phyloP scores from a whole-genome alignment of 2,329 filamentous ascomycete genomes.

The Beauveria caledonica region DNA sequence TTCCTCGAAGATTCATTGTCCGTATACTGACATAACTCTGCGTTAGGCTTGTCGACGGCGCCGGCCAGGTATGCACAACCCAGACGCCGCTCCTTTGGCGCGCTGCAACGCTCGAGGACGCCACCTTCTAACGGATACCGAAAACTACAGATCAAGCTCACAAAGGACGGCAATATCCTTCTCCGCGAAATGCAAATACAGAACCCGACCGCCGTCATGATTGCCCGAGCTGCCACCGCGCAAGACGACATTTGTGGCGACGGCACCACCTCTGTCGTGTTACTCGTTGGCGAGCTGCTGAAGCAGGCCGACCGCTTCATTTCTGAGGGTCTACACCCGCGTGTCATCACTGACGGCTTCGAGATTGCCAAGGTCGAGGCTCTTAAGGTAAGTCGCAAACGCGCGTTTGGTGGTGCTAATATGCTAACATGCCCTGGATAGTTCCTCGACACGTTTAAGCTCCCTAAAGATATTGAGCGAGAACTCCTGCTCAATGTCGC shows the following conservation, averaged over 20 bases:
- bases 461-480: slow-evolving; percentile 78
- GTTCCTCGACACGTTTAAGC: slow-evolving; percentile 94
- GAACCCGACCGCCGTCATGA: slow-evolving; percentile 91
- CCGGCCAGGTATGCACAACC: slow-evolving; percentile 50
- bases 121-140: slow-evolving; percentile 11
- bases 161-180: slow-evolving; percentile 92
- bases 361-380: slow-evolving; percentile 93
- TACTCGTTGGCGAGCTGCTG: slow-evolving; percentile 90
- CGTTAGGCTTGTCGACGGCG: slow-evolving; percentile 57
- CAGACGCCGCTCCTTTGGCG: slow-evolving; percentile 19
- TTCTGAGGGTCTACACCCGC: slow-evolving; percentile 89
- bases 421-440: slow-evolving; percentile 26
- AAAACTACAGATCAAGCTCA: slow-evolving; percentile 77
- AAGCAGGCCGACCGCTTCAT: slow-evolving; percentile 98
- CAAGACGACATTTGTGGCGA: slow-evolving; percentile 98
- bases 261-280: slow-evolving; percentile 91
- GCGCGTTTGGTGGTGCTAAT: slow-evolving; percentile 1
- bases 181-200: slow-evolving; percentile 84
- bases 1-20: not conserved
- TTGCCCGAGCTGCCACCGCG: slow-evolving; percentile 77
- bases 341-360: slow-evolving; percentile 95
- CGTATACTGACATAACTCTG: slow-evolving; percentile 20
- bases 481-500: slow-evolving; percentile 91
- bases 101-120: slow-evolving; percentile 17
- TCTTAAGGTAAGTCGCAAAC: slow-evolving; percentile 54